Evolutionary conservation across 2,329 filamentous ascomycete genomes (phyloP).

Genomic region (Exophiala dermatitidis): DNA sequence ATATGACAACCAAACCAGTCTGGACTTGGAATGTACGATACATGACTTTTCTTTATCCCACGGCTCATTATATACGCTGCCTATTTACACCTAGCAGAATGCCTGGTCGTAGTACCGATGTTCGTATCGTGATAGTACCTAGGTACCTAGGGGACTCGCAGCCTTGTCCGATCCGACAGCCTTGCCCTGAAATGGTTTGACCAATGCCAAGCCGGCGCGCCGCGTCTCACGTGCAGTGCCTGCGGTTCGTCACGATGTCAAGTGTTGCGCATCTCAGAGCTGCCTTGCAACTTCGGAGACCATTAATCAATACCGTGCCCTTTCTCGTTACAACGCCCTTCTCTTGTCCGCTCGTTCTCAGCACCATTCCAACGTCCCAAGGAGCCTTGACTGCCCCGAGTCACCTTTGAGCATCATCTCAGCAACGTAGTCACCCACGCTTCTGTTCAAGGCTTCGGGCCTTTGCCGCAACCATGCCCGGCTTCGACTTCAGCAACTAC

Average conservation of each 20-base stretch:
- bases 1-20: too few relatives aligned
- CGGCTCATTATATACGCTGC: too few relatives aligned
- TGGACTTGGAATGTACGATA: too few relatives aligned
- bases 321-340: not conserved
- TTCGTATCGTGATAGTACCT: not conserved
- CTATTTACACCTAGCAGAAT: too few relatives aligned
- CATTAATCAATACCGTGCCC: not conserved
- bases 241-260: not conserved
- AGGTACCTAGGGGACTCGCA: not conserved
- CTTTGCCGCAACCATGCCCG: slow-evolving; percentile 58
- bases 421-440: not conserved
- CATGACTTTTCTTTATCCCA: too few relatives aligned
- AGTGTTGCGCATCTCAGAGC: slow-evolving; percentile 11
- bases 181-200: not conserved
- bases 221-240: not conserved
- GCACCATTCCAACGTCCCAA: not conserved
- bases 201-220: not conserved
- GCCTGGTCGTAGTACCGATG: too few relatives aligned
- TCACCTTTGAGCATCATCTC: too few relatives aligned
- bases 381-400: too few relatives aligned
- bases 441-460: slow-evolving; percentile 7
- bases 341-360: not conserved
- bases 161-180: not conserved
- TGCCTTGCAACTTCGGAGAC: slow-evolving; percentile 3
- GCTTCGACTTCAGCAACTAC: slow-evolving; percentile 99